phyloP scores from a whole-genome alignment of 768 basidiomycete species.

The Sarcodon aspratus region DNA sequence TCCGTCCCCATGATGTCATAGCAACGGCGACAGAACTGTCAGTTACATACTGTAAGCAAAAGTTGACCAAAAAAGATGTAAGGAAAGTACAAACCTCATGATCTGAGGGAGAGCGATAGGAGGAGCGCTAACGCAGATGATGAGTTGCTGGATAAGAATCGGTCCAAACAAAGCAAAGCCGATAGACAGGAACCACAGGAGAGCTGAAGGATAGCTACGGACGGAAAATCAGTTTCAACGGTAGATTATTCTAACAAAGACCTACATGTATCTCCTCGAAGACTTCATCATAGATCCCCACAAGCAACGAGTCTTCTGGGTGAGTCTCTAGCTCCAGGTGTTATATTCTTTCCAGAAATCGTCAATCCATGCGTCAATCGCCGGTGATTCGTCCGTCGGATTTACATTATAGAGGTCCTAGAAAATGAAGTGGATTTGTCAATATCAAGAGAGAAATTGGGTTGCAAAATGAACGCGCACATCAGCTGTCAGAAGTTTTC shows the following conservation, averaged over 20 bases:
- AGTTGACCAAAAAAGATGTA: too few species aligned
- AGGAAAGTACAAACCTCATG: conserved; percentile 11
- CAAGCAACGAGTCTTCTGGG: not conserved
- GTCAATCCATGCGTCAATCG: not conserved
- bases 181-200: conserved; percentile 19
- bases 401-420: not conserved
- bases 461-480: not conserved
- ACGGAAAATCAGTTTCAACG: not conserved
- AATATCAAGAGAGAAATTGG: not conserved
- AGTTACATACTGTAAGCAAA: not conserved
- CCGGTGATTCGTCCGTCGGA: not conserved
- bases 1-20: conserved; percentile 16
- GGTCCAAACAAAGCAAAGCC: conserved; percentile 12
- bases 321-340: not conserved
- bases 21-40: conserved; percentile 15
- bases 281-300: not conserved
- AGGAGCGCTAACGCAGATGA: conserved; percentile 12
- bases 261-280: not conserved
- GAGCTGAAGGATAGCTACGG: conserved; percentile 13
- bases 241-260: not conserved
- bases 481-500: not conserved
- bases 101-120: conserved; percentile 16
- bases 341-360: conserved; percentile 1
- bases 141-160: conserved; percentile 17
- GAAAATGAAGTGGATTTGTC: too few species aligned